These are phyloP conservation scores for Seiridium unicorne DNA, from an alignment of 2,329 filamentous ascomycete genomes.

Conservation along the genomic window DNA sequence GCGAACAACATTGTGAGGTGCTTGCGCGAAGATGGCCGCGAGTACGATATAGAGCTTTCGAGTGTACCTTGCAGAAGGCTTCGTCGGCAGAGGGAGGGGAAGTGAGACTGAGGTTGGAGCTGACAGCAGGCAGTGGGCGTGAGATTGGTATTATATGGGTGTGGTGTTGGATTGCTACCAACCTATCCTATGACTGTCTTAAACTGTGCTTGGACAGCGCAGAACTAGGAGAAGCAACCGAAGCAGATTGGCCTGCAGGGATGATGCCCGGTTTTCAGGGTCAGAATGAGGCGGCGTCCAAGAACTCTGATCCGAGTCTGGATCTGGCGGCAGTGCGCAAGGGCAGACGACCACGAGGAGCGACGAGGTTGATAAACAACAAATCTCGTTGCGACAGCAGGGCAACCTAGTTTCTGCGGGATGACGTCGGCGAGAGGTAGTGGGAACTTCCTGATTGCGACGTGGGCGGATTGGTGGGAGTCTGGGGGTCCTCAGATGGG, in stretches of 20 bases:
- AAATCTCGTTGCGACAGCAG: not conserved
- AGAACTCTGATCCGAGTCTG: not conserved
- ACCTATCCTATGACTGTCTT: not conserved
- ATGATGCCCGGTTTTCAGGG: constrained; percentile 8
- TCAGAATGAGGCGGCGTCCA: not conserved
- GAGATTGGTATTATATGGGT: not conserved
- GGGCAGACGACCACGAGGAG: not conserved
- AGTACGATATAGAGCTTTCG: too few relatives aligned
- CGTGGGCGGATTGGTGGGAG: not conserved
- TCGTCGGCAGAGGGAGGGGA: not conserved
- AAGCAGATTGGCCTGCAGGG: not conserved
- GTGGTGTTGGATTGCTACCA: not conserved
- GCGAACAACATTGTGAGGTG: constrained; percentile 56
- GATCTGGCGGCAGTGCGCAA: not conserved
- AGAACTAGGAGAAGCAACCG: not conserved
- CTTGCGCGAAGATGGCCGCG: not conserved
- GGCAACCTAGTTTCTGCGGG: not conserved
- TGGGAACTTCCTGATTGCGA: not conserved
- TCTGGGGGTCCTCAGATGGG: not conserved
- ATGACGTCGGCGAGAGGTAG: constrained; percentile 4
- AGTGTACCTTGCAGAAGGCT: too few relatives aligned
- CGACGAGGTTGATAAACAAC: not conserved
- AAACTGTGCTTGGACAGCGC: not conserved
- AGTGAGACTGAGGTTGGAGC: not conserved
- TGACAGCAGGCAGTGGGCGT: not conserved